phyloP scores from a whole-genome alignment of 176 grass and related monocot genomes.

The Oryza meridionalis region DNA sequence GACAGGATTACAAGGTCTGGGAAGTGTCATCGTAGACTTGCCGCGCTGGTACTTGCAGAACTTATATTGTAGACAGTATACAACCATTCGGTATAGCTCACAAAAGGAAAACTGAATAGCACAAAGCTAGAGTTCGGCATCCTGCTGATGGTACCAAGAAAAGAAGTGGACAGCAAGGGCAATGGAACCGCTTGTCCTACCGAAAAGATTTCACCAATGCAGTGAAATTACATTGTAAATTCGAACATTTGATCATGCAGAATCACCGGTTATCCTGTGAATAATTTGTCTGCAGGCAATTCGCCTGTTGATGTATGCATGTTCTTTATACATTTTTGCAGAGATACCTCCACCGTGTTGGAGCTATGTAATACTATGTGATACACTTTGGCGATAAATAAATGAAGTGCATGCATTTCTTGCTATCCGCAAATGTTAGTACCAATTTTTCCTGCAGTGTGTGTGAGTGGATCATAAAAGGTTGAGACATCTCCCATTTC shows the following conservation, averaged over 20 bases:
- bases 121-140: constrained; percentile 34
- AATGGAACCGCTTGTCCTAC: constrained; percentile 5
- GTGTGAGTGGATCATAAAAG: too few species aligned
- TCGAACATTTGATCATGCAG: constrained; percentile 27
- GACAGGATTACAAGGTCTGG: constrained; percentile 87
- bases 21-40: constrained; percentile 45
- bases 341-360: not conserved
- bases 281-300: constrained; percentile 2
- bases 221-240: constrained; percentile 8
- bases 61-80: not conserved
- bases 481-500: too few species aligned
- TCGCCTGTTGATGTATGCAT: not conserved
- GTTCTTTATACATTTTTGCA: not conserved
- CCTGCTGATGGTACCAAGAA: not conserved
- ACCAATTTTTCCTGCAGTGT: not conserved
- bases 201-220: constrained; percentile 2
- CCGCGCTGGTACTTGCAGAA: not conserved
- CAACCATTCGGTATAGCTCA: not conserved
- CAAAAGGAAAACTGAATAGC: constrained; percentile 15
- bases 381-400: not conserved
- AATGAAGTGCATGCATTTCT: not conserved
- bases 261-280: not conserved
- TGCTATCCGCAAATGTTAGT: not conserved
- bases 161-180: not conserved
- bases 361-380: not conserved